Evolutionary conservation across 768 basidiomycete species (phyloP).

Genomic region (Inosperma sp.): DNA sequence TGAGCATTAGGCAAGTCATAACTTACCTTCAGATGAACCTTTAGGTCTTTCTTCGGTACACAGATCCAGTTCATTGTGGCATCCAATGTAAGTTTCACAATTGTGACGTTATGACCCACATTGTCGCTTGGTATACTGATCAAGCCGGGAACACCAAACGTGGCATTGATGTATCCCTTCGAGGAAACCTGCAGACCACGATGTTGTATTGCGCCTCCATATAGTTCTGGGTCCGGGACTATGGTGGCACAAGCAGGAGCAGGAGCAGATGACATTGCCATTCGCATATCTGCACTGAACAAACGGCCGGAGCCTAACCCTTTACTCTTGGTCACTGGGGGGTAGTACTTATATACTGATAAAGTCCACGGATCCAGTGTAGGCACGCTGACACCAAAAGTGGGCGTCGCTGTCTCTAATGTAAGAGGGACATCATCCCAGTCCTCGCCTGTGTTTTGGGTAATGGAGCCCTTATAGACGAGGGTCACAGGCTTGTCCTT

Average conservation of each 20-base stretch:
- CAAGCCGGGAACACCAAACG: conserved; percentile 31
- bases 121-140: conserved; percentile 31
- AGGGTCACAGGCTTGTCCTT: conserved; percentile 30
- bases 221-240: conserved; percentile 9
- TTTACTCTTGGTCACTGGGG: conserved; percentile 2
- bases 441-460: conserved; percentile 38
- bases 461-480: conserved; percentile 37
- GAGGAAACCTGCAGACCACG: conserved; percentile 18
- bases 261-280: not conserved
- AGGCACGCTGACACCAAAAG: conserved; percentile 33
- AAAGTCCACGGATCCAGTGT: conserved; percentile 30
- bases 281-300: conserved; percentile 1
- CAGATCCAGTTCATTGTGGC: conserved; percentile 35
- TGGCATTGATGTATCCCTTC: conserved; percentile 29
- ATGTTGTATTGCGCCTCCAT: conserved; percentile 7
- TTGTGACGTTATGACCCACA: conserved; percentile 30
- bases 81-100: conserved; percentile 27
- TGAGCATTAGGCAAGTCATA: not conserved
- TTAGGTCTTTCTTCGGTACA: conserved; percentile 34
- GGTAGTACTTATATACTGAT: conserved; percentile 14
- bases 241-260: conserved; percentile 1
- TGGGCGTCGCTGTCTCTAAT: conserved; percentile 37
- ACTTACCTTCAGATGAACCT: conserved; percentile 29
- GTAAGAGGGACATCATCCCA: conserved; percentile 38
- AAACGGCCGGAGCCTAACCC: too few relatives aligned